Evolutionary conservation across 2,329 filamentous ascomycete genomes (phyloP).

Genomic region (Xylaria sp.): DNA sequence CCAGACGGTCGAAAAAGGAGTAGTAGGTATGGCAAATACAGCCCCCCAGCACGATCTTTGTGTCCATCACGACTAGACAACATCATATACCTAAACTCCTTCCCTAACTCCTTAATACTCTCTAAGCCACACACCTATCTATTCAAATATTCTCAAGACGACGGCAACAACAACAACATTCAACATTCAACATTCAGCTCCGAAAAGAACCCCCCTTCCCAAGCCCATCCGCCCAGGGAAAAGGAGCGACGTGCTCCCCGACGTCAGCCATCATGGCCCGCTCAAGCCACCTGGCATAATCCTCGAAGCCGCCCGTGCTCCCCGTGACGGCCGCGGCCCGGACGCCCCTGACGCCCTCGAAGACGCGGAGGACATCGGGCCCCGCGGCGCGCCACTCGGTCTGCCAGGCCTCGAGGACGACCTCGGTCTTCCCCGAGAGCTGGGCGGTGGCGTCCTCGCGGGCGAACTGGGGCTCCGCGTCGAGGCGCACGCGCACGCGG

Average conservation of each 20-base stretch:
- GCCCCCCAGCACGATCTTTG: not conserved
- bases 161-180: no score
- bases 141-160: not conserved
- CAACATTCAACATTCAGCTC: not conserved
- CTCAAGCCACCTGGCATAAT: slow-evolving; percentile 57
- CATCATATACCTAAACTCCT: not conserved
- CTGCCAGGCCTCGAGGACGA: slow-evolving; percentile 56
- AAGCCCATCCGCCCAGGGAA: slow-evolving; percentile 31
- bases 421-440: slow-evolving; percentile 54
- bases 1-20: not conserved
- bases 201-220: not conserved
- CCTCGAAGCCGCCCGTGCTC: slow-evolving; percentile 55
- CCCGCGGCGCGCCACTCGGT: slow-evolving; percentile 54
- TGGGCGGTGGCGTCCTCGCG: slow-evolving; percentile 48
- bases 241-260: slow-evolving; percentile 33
- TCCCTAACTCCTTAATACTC: not conserved
- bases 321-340: slow-evolving; percentile 52
- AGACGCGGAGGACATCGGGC: slow-evolving; percentile 52
- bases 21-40: not conserved
- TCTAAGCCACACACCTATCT: not conserved
- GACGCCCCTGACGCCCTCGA: slow-evolving; percentile 58
- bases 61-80: not conserved
- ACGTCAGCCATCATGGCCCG: slow-evolving; percentile 50
- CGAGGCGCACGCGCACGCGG: slow-evolving; percentile 56
- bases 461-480: slow-evolving; percentile 51